Conservation (phyloP, 768 basidiomycete species). For the Favolaschia claudopus region DNA sequence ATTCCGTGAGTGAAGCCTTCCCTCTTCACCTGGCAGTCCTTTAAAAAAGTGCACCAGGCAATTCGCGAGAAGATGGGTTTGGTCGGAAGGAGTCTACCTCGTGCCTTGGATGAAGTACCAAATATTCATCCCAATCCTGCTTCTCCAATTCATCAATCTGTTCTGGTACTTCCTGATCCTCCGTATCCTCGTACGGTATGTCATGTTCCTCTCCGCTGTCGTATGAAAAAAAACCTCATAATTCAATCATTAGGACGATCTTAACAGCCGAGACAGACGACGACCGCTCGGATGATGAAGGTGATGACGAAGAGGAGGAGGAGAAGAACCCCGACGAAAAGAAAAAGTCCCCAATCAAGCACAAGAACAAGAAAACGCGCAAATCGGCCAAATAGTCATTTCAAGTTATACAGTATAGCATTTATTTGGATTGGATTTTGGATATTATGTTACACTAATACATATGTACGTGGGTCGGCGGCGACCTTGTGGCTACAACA, state of each 20-base stretch:
- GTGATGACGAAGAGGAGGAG: slow-evolving; percentile 49
- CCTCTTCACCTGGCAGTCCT: not conserved
- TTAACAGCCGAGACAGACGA: slow-evolving; percentile 49
- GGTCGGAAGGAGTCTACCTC: slow-evolving; percentile 72
- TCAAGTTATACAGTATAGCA: not conserved
- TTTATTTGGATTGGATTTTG: not conserved
- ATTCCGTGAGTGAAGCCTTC: slow-evolving; percentile 66
- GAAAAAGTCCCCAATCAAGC: not conserved
- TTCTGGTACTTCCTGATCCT: slow-evolving; percentile 94
- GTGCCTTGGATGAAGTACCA: slow-evolving; percentile 83
- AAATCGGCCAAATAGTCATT: too few species aligned
- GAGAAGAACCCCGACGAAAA: slow-evolving; percentile 26
- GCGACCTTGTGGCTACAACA: slow-evolving; percentile 8
- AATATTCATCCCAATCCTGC: slow-evolving; percentile 74
- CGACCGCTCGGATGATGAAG: slow-evolving; percentile 72
- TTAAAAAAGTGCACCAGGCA: slow-evolving; percentile 48
- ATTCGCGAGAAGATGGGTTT: slow-evolving; percentile 62
- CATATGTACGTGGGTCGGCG: not conserved
- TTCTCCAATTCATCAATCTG: slow-evolving; percentile 85
- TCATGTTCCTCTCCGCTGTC: not conserved
- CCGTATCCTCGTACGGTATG: slow-evolving; percentile 76
- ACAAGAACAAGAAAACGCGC: not conserved
- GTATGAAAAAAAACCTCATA: slow-evolving; percentile 1
- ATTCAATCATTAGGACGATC: slow-evolving; percentile 48
- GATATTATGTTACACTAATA: too few species aligned